Percentiles rank a stretch among this genome's conserved stretches.
These are phyloP conservation scores for Fragaria ananassa DNA, from an alignment of 306 rosid genomes.

Conservation along the genomic window DNA sequence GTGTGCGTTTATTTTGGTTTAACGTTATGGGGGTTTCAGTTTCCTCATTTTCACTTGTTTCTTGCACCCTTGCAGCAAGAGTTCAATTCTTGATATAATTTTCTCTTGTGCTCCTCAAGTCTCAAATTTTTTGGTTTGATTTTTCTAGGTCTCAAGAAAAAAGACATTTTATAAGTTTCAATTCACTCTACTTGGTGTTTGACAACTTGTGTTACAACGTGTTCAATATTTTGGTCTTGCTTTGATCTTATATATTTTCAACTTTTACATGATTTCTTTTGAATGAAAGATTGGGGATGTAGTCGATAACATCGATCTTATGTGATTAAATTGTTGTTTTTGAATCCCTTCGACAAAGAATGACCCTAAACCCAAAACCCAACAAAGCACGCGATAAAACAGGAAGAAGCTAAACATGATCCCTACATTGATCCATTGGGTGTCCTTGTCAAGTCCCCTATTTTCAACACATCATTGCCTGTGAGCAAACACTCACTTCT, in stretches of 20 bases:
- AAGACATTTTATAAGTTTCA: too few species aligned
- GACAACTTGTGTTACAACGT: neutral
- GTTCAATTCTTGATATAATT: neutral
- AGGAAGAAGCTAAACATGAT: slow-evolving; percentile 71
- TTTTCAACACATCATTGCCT: slow-evolving; percentile 68
- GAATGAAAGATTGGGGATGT: too few species aligned
- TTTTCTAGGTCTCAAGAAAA: too few species aligned
- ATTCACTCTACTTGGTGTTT: neutral
- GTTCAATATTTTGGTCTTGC: too few species aligned
- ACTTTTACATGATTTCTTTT: too few species aligned
- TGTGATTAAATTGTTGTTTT: slow-evolving; percentile 45
- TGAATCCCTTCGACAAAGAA: slow-evolving; percentile 47
- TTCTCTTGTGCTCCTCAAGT: neutral
- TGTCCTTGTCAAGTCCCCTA: slow-evolving; percentile 65
- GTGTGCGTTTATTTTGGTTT: neutral
- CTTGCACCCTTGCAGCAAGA: neutral
- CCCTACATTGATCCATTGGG: slow-evolving; percentile 66
- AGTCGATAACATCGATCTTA: too few species aligned
- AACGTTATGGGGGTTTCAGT: neutral
- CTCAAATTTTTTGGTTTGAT: too few species aligned
- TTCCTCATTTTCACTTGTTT: neutral
- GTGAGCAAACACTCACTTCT: slow-evolving; percentile 39
- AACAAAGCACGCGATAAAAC: slow-evolving; percentile 73
- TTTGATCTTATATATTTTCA: too few species aligned
- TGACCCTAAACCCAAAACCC: slow-evolving; percentile 21